Conservation (phyloP, 345 rosid species). For the Eucalyptus globulus region DNA sequence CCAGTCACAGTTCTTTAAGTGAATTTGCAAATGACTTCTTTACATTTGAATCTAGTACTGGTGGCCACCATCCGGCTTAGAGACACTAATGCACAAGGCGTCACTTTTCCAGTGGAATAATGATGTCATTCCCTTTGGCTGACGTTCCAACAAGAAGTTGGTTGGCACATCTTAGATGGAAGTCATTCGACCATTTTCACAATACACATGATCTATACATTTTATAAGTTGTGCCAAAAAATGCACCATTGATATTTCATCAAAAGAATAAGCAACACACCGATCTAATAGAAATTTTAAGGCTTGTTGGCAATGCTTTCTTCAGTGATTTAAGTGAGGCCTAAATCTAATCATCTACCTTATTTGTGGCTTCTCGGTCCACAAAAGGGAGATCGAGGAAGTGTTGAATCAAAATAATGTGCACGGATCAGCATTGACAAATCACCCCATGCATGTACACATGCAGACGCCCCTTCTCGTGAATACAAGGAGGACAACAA, state of each 20-base stretch:
- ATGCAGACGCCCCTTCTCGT: neutral
- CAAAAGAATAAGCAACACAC: neutral
- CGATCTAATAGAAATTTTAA: neutral
- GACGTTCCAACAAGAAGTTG: neutral
- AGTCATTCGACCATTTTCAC: neutral
- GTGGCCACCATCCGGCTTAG: neutral
- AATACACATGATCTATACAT: neutral
- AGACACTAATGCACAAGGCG: neutral
- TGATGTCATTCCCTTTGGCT: neutral
- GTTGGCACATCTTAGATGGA: neutral
- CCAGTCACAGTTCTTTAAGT: neutral
- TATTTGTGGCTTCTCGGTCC: conserved; percentile 21
- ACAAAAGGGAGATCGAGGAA: neutral
- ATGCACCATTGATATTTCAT: neutral
- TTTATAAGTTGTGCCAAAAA: no score
- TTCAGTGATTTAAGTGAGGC: neutral
- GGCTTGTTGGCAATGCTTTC: neutral
- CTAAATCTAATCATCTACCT: neutral
- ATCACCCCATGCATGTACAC: neutral
- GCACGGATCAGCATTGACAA: neutral
- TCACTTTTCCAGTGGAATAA: neutral
- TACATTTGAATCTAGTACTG: neutral
- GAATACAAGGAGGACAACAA: neutral
- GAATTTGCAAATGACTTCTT: neutral
- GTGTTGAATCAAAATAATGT: neutral